Evolutionary conservation across 2,329 filamentous ascomycete genomes (phyloP).

Genomic region (Fusarium humuli): DNA sequence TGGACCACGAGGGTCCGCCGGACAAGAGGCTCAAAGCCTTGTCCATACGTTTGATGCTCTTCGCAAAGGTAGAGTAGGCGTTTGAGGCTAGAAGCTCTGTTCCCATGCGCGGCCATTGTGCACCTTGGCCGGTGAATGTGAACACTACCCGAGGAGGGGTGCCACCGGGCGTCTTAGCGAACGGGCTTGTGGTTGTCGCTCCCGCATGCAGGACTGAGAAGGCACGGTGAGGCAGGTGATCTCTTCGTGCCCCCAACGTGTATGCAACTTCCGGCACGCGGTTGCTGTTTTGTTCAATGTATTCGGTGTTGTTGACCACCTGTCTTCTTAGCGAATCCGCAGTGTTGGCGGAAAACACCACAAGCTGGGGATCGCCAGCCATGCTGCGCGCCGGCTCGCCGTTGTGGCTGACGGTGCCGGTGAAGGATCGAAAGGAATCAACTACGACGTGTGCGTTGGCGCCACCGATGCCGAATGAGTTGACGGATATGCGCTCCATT

Average conservation of each 20-base stretch:
- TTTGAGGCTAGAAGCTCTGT: slow-evolving; percentile 3
- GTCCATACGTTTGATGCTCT: slow-evolving; percentile 2
- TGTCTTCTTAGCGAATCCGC: slow-evolving; percentile 1
- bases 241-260: slow-evolving; percentile 3
- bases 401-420: neutral
- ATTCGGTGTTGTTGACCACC: slow-evolving; percentile 1
- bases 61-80: neutral
- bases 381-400: neutral
- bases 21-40: neutral
- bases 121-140: slow-evolving; percentile 53
- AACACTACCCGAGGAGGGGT: slow-evolving; percentile 13
- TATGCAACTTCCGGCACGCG: slow-evolving; percentile 4
- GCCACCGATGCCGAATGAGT: slow-evolving; percentile 56
- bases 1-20: slow-evolving; percentile 32
- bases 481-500: slow-evolving; percentile 49
- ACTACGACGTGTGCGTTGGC: slow-evolving; percentile 51
- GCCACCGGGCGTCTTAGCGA: neutral
- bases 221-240: slow-evolving; percentile 4
- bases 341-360: slow-evolving; percentile 8
- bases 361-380: slow-evolving; percentile 1
- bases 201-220: slow-evolving; percentile 3
- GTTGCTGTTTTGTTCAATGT: slow-evolving; percentile 3
- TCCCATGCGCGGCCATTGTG: slow-evolving; percentile 52
- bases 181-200: slow-evolving; percentile 3
- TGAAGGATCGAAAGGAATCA: slow-evolving; percentile 9